Evolutionary conservation across 2,329 filamentous ascomycete genomes (phyloP).

Genomic region (Diaporthe sp.): DNA sequence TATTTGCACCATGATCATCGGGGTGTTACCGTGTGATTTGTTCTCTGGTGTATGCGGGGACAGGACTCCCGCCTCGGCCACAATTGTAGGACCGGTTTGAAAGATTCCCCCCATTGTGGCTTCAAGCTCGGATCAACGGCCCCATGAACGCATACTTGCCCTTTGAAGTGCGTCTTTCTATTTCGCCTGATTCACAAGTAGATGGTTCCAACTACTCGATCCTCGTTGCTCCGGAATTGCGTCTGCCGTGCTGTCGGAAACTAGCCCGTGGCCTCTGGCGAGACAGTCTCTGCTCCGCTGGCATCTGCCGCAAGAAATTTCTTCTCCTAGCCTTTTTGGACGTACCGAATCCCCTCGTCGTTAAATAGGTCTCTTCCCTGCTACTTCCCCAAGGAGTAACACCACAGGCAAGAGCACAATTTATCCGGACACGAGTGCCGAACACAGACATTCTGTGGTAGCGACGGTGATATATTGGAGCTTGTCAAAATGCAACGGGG

Average conservation of each 20-base stretch:
- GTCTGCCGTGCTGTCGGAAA: no score
- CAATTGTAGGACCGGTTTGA: background rate
- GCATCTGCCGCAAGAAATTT: background rate
- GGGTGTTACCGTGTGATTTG: no score
- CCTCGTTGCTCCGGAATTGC: background rate
- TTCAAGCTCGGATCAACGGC: background rate
- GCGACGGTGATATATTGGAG: conserved; percentile 18
- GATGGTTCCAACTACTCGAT: background rate
- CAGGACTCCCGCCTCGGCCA: conserved; percentile 9
- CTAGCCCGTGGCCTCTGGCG: background rate
- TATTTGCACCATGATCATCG: background rate
- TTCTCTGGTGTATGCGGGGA: background rate
- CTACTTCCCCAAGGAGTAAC: background rate
- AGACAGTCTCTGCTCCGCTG: background rate
- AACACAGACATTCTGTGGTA: background rate
- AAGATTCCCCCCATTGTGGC: background rate
- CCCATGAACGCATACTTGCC: background rate
- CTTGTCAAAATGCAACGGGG: conserved; percentile 5
- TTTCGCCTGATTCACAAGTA: background rate
- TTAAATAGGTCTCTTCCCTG: background rate
- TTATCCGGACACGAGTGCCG: conserved; percentile 23
- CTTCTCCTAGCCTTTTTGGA: background rate
- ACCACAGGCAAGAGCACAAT: background rate
- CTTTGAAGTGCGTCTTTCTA: no score
- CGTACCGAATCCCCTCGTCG: background rate